Conservation (phyloP, 2,329 filamentous ascomycete genomes). For the Aureobasidium musti region DNA sequence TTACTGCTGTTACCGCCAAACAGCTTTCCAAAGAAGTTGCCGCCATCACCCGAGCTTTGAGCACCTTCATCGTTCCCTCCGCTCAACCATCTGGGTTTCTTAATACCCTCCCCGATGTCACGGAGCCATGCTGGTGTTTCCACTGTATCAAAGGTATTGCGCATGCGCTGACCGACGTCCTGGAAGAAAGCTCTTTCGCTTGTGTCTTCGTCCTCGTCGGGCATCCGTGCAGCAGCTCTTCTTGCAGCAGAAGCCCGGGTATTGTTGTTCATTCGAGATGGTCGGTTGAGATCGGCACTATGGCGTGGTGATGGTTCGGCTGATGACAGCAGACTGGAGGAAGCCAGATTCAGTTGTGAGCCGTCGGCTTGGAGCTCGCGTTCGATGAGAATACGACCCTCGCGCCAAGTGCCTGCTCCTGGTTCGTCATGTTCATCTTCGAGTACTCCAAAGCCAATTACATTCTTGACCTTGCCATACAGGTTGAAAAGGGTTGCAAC, state of each 20-base stretch:
- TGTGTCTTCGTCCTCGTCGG: conserved; percentile 57
- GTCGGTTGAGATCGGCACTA: conserved; percentile 27
- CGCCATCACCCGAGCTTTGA: conserved; percentile 32
- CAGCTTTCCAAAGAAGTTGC: conserved; percentile 37
- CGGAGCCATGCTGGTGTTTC: conserved; percentile 81
- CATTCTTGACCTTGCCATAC: conserved; percentile 75
- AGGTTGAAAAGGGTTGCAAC: conserved; percentile 84
- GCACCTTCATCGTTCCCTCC: conserved; percentile 42
- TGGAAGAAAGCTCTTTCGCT: conserved; percentile 77
- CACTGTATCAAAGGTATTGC: conserved; percentile 85
- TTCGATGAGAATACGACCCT: conserved; percentile 87
- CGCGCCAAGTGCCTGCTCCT: conserved; percentile 81
- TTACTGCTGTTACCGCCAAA: conserved; percentile 38
- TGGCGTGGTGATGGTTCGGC: conserved; percentile 21
- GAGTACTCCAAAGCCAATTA: conserved; percentile 77
- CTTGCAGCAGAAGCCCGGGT: conserved; percentile 14
- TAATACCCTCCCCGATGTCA: conserved; percentile 68
- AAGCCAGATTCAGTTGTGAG: conserved; percentile 42
- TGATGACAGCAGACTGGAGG: conserved; percentile 29
- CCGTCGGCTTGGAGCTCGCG: conserved; percentile 62
- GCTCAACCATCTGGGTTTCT: conserved; percentile 80
- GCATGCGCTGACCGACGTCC: conserved; percentile 78
- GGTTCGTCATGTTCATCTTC: conserved; percentile 66
- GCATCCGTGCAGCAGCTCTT: conserved; percentile 15
- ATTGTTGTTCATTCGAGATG: conserved; percentile 24